Evolutionary conservation across 139 green algal genomes (phyloP).

Genomic region (Coelastrella sp.): DNA sequence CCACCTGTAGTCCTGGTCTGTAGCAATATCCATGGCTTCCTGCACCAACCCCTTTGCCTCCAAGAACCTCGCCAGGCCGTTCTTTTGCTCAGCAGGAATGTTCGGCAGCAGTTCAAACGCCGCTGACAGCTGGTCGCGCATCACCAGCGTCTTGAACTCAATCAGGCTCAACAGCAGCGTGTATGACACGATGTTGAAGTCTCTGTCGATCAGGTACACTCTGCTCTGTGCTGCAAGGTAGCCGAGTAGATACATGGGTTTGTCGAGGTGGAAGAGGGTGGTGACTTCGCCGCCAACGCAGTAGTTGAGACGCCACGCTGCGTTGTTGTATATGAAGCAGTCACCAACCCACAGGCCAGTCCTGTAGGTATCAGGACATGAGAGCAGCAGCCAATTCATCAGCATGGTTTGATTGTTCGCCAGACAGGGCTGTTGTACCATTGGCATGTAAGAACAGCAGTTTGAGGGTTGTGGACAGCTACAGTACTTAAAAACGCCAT

Average conservation of each 20-base stretch:
- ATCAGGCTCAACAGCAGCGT: slow-evolving; percentile 96
- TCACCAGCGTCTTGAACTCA: slow-evolving; percentile 93
- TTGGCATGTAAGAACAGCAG: no score
- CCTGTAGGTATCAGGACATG: not conserved
- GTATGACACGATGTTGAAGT: slow-evolving; percentile 87
- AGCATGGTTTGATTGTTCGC: no score
- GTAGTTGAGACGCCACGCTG: slow-evolving; percentile 97
- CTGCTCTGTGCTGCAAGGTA: slow-evolving; percentile 94
- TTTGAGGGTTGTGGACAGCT: no score
- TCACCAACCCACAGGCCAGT: slow-evolving; percentile 84
- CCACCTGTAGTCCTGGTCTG: slow-evolving; percentile 90
- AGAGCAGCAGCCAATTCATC: not conserved
- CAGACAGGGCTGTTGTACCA: no score
- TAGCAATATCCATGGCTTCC: slow-evolving; percentile 93
- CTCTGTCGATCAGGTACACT: slow-evolving; percentile 96
- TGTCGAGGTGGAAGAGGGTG: slow-evolving; percentile 97
- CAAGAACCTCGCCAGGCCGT: slow-evolving; percentile 94
- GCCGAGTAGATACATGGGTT: slow-evolving; percentile 97
- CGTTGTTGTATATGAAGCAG: slow-evolving; percentile 99
- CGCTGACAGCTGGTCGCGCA: slow-evolving; percentile 65
- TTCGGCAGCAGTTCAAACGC: slow-evolving; percentile 67
- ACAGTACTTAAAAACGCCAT: slow-evolving; percentile 98
- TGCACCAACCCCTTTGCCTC: slow-evolving; percentile 88
- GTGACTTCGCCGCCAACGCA: slow-evolving; percentile 96
- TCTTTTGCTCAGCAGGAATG: slow-evolving; percentile 81